These are phyloP conservation scores for Linum usitatissimum DNA, from an alignment of 345 rosid species.

Conservation along the genomic window DNA sequence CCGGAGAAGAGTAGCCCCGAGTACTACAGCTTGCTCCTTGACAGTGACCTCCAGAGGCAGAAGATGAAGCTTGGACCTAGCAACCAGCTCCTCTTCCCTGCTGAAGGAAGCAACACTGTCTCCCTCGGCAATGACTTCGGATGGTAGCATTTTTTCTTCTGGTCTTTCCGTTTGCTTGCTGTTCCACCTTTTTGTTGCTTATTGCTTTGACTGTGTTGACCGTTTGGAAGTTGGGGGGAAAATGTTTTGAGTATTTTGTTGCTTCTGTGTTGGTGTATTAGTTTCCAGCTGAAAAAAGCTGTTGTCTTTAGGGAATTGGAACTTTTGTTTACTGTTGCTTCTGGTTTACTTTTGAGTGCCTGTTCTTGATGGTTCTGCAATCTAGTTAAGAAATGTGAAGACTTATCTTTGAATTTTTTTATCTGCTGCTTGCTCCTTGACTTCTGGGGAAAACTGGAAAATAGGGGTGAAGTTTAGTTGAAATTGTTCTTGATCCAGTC, in stretches of 20 bases:
- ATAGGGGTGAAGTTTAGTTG: neutral
- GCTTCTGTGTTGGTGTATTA: neutral
- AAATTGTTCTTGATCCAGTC: neutral
- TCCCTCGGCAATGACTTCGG: conserved; percentile 60
- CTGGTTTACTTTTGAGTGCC: neutral
- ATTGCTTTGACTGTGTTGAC: neutral
- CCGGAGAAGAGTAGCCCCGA: conserved; percentile 52
- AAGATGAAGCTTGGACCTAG: conserved; percentile 59
- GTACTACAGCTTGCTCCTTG: conserved; percentile 41
- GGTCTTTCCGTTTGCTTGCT: too few species aligned
- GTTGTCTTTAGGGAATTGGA: neutral
- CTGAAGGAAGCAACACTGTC: conserved; percentile 67
- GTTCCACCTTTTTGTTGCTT: neutral
- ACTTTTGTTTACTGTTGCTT: neutral
- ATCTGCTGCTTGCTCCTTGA: too few species aligned
- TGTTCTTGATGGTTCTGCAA: neutral
- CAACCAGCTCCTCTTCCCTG: conserved; percentile 49
- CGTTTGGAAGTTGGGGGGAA: neutral
- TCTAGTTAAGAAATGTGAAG: neutral
- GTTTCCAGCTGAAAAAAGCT: neutral
- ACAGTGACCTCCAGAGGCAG: conserved; percentile 52
- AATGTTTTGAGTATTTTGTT: neutral
- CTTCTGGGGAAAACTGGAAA: too few species aligned
- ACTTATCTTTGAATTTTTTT: too few species aligned
- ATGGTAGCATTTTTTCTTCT: conserved; percentile 30